phyloP scores from a whole-genome alignment of 305 asterid genomes.

The Fraxinus latifolia region DNA sequence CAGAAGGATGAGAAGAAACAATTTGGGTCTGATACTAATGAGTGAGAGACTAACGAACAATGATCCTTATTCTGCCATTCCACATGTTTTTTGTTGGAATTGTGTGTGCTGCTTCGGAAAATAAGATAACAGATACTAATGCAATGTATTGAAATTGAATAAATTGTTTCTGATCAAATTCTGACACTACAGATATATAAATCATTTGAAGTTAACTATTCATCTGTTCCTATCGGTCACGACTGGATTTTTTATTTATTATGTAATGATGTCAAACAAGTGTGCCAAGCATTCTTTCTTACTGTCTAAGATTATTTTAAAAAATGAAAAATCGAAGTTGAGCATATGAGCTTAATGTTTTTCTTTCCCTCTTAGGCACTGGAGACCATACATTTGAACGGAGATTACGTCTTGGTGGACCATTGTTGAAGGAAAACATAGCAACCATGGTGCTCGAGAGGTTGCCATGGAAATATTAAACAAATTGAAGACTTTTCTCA shows the following conservation, averaged over 20 bases:
- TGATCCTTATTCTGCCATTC: not conserved
- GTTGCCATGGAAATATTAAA: conserved; percentile 35
- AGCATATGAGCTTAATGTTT: not conserved
- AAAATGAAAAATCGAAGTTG: not conserved
- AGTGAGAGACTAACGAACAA: not conserved
- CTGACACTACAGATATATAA: not conserved
- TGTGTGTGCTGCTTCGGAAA: not conserved
- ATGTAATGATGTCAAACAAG: not conserved
- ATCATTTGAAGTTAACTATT: not conserved
- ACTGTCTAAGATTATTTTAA: not conserved
- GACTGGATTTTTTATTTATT: not conserved
- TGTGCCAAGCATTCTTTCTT: not conserved
- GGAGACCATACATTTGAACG: conserved; percentile 94
- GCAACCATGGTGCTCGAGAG: conserved; percentile 99
- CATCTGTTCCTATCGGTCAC: not conserved
- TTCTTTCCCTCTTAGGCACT: conserved; percentile 56
- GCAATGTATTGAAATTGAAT: not conserved
- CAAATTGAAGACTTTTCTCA: conserved; percentile 10
- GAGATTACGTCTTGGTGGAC: conserved; percentile 93
- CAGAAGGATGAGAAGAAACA: not conserved
- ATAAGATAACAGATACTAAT: not conserved
- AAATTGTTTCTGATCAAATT: not conserved
- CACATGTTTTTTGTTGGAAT: not conserved
- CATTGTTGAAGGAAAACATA: conserved; percentile 84
- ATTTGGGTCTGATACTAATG: not conserved